phyloP scores from a whole-genome alignment of 106 monocot genomes.

The Acanthochlamys bracteata region DNA sequence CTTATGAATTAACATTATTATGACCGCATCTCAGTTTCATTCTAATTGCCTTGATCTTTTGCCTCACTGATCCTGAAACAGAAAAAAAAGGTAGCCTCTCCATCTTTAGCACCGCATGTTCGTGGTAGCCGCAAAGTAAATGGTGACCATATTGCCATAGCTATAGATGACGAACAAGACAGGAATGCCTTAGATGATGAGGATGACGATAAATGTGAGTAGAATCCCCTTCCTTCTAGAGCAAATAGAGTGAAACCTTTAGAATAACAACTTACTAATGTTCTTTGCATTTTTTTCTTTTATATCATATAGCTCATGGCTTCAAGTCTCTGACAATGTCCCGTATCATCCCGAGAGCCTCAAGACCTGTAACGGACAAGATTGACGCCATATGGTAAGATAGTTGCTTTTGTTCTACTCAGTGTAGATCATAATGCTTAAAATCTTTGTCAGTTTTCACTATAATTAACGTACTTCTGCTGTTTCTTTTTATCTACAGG shows the following conservation, averaged over 20 bases:
- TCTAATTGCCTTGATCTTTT: neutral
- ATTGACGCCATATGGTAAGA: slow-evolving; percentile 90
- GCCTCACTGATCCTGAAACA: slow-evolving; percentile 17
- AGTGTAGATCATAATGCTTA: neutral
- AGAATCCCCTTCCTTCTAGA: neutral
- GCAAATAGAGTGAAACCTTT: too few relatives aligned
- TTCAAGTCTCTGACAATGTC: slow-evolving; percentile 95
- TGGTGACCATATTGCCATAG: slow-evolving; percentile 75
- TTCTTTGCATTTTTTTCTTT: slow-evolving; percentile 1
- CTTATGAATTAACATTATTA: too few relatives aligned
- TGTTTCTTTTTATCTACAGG: slow-evolving; percentile 40
- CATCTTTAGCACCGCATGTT: slow-evolving; percentile 30
- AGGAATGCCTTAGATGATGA: slow-evolving; percentile 47
- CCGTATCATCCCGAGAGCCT: slow-evolving; percentile 70
- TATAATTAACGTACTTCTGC: slow-evolving; percentile 9
- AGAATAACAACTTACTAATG: neutral
- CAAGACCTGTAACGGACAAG: slow-evolving; percentile 70
- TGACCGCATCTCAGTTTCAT: too few relatives aligned
- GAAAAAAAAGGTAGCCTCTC: slow-evolving; percentile 47
- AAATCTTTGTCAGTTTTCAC: neutral
- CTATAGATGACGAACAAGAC: slow-evolving; percentile 62
- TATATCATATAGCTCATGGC: slow-evolving; percentile 68
- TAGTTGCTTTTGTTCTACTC: slow-evolving; percentile 1
- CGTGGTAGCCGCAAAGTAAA: slow-evolving; percentile 77
- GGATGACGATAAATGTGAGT: slow-evolving; percentile 91